phyloP scores from a whole-genome alignment of 2,329 filamentous ascomycete genomes.

The Trichoderma gracile region DNA sequence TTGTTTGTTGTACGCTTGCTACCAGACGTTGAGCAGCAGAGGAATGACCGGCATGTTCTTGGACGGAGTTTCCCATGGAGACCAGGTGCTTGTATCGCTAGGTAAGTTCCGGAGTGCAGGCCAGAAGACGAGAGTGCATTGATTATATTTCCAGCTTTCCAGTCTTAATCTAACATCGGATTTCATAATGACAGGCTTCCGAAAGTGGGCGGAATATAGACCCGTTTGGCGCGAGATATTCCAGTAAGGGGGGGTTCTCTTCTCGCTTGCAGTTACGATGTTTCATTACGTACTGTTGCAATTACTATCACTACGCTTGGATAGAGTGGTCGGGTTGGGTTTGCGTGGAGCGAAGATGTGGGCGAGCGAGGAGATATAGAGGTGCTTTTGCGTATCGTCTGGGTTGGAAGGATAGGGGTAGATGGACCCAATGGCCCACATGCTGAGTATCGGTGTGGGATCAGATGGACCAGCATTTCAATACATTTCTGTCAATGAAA shows the following conservation, averaged over 20 bases:
- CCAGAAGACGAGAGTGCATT: not conserved
- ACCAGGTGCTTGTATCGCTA: slow-evolving; percentile 52
- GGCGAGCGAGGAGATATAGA: not conserved
- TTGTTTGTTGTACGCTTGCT: slow-evolving; percentile 55
- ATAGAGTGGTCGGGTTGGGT: not conserved
- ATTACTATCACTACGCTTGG: not conserved
- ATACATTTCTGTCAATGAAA: not conserved
- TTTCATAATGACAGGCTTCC: slow-evolving; percentile 48
- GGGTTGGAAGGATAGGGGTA: not conserved
- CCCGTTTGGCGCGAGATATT: slow-evolving; percentile 53
- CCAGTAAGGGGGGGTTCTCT: no score
- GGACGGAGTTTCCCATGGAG: slow-evolving; percentile 54
- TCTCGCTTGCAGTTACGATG: not conserved
- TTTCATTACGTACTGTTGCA: not conserved
- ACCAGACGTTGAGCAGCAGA: slow-evolving; percentile 47
- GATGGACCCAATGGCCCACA: not conserved
- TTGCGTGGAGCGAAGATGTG: no score
- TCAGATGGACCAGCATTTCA: not conserved
- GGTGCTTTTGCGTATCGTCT: not conserved
- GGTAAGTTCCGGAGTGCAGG: slow-evolving; percentile 44
- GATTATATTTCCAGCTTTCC: not conserved
- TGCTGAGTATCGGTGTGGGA: not conserved
- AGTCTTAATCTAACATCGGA: not conserved
- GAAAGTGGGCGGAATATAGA: slow-evolving; percentile 59
- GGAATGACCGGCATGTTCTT: slow-evolving; percentile 58